phyloP scores from a whole-genome alignment of 2,329 filamentous ascomycete genomes.

The Aplosporella prunicola region DNA sequence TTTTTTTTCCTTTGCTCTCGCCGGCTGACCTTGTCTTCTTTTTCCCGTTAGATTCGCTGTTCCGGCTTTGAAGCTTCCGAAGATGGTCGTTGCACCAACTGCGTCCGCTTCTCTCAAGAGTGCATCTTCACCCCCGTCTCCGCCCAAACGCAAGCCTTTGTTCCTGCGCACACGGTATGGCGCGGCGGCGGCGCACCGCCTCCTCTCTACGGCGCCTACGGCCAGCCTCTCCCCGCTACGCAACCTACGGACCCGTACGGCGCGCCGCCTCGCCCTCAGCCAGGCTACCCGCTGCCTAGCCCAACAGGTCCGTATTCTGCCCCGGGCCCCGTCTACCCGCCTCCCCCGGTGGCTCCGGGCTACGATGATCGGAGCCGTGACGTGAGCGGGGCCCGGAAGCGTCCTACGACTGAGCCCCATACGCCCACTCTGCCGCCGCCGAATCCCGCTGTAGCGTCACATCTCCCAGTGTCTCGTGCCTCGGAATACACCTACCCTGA shows the following conservation, averaged over 20 bases:
- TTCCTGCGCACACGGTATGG: slow-evolving; percentile 60
- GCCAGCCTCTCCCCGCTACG: slow-evolving; percentile 36
- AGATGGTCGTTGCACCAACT: slow-evolving; percentile 64
- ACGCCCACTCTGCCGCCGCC: slow-evolving; percentile 42
- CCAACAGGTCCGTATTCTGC: slow-evolving; percentile 35
- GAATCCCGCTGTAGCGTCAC: slow-evolving; percentile 35
- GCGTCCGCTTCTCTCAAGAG: slow-evolving; percentile 63
- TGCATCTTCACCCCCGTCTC: slow-evolving; percentile 71
- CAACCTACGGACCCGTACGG: slow-evolving; percentile 5
- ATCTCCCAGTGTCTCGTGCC: slow-evolving; percentile 27
- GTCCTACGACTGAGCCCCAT: slow-evolving; percentile 39
- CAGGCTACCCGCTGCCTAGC: slow-evolving; percentile 35
- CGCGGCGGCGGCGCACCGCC: slow-evolving; percentile 34
- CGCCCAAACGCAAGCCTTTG: slow-evolving; percentile 64
- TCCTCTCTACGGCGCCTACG: slow-evolving; percentile 44
- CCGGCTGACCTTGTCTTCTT: background rate
- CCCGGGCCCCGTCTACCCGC: slow-evolving; percentile 21
- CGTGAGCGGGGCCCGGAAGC: slow-evolving; percentile 35
- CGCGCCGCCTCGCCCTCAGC: slow-evolving; percentile 29
- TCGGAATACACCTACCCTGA: slow-evolving; percentile 35
- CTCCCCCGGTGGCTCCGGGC: slow-evolving; percentile 17
- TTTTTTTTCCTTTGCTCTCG: slow-evolving; percentile 55
- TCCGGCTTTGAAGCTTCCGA: slow-evolving; percentile 64
- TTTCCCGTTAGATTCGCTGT: slow-evolving; percentile 55
- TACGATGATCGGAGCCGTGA: slow-evolving; percentile 31